Conservation (phyloP, 495 filamentous ascomycete genomes). For the Tetracladium setigerum region DNA sequence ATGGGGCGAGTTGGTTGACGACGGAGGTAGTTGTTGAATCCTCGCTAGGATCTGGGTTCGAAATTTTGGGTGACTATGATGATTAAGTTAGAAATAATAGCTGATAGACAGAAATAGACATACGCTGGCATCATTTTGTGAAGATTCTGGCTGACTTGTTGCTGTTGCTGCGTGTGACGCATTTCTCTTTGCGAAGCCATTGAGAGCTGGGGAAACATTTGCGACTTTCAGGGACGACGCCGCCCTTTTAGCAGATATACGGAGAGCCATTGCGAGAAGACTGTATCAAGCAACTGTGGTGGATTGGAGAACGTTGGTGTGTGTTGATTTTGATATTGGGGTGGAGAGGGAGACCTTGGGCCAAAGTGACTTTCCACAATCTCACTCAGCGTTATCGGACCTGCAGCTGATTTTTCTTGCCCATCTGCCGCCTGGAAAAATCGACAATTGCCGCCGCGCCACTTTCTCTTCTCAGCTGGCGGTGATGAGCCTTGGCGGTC, state of each 20-base stretch:
- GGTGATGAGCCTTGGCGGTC: too few relatives aligned
- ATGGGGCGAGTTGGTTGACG: constrained; percentile 63
- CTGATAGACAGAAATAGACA: constrained; percentile 2
- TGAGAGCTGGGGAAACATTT: constrained; percentile 9
- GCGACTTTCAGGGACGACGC: constrained; percentile 12
- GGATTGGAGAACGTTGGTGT: background rate
- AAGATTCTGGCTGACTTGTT: constrained; percentile 21
- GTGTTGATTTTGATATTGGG: background rate
- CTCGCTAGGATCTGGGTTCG: constrained; percentile 68
- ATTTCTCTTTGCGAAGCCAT: constrained; percentile 16
- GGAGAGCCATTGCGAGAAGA: constrained; percentile 18
- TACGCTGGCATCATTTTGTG: constrained; percentile 21
- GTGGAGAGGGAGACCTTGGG: background rate
- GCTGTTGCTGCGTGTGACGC: constrained; percentile 25
- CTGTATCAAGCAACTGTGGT: background rate
- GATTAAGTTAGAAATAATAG: too few relatives aligned
- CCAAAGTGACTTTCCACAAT: constrained; percentile 8
- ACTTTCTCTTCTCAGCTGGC: too few relatives aligned
- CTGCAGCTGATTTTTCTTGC: constrained; percentile 14
- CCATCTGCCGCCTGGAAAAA: too few relatives aligned
- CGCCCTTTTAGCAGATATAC: constrained; percentile 19
- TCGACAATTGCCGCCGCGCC: too few relatives aligned
- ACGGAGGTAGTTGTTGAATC: constrained; percentile 73
- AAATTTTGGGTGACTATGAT: constrained; percentile 49
- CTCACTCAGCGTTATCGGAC: constrained; percentile 22